Evolutionary conservation across 352 stramenopile genomes (phyloP), one percentile per base, ranked within the genome.

Genomic region (Phytophthora ramorum): DNA sequence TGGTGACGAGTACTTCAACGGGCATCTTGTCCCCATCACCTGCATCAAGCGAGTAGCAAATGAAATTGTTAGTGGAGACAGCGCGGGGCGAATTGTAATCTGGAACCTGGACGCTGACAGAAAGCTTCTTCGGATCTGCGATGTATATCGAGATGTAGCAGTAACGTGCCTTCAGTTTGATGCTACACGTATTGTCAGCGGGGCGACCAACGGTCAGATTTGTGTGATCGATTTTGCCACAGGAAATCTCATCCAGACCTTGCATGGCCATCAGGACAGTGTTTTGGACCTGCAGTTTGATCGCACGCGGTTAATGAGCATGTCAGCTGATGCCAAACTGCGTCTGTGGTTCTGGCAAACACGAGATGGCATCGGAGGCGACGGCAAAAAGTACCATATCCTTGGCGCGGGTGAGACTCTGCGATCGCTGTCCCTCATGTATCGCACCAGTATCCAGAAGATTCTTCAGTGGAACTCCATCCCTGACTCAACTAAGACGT

Each of bases 221-320:
- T 92, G 79, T 30, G 78, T 95, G 16, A 87, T 78, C 4, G 84
- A 95, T 58, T 91, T 95, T 47, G 83, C 85, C 17, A 92, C 83
- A 0, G 81, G 84, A 10, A 75, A 87, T 35, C 61, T 92, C 6
- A 55, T 92, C 7, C 84, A 95, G 48, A 92, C 84, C 4, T 70
- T 95, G 4, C 59, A 77, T 9, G 83, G 78, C 1, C 82, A 93
- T 49, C 44, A 61, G 32, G 47, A 71, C 0, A 75, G 51, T 10
- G 48, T 94, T 1, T 48, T 93, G 7, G 86, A 94, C 51, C 52
- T 93, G 12, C 84, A 95, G 52, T 90, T 93, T 32, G 86, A 95
- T 61, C 82, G 81, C 7, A 89, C 78, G 35, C 61, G 82, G 0
- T 63, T 93, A 26, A 48, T 93, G 19, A 93, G 83, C 51, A 87